phyloP scores from a whole-genome alignment of 805 yeast genomes.

The Cyberlindnera suaveolens region DNA sequence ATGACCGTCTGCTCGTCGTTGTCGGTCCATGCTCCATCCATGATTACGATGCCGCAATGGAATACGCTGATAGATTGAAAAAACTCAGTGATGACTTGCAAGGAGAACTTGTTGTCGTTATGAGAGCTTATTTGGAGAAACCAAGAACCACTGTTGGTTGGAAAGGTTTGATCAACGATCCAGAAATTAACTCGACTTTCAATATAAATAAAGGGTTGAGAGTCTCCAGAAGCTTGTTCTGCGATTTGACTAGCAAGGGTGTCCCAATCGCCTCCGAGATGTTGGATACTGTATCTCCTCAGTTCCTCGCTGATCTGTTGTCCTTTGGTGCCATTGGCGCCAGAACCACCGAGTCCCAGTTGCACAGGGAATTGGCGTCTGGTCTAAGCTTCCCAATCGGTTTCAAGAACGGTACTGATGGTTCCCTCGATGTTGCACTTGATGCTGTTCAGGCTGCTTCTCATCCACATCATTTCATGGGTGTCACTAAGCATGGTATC shows the following conservation, averaged over 20 bases:
- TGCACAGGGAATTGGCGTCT: conserved; percentile 95
- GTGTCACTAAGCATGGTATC: conserved; percentile 94
- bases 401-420: conserved; percentile 98
- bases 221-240: conserved; percentile 78
- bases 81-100: conserved; percentile 62
- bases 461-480: conserved; percentile 90
- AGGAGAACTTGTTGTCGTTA: conserved; percentile 74
- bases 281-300: conserved; percentile 98
- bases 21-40: conserved; percentile 98
- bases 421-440: conserved; percentile 84
- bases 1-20: conserved; percentile 79
- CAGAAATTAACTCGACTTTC: conserved; percentile 87
- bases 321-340: conserved; percentile 99
- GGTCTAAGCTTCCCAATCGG: conserved; percentile 99
- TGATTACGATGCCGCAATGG: conserved; percentile 84
- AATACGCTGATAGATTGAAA: conserved; percentile 70
- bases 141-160: conserved; percentile 99
- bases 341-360: conserved; percentile 96
- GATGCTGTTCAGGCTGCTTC: conserved; percentile 94
- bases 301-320: conserved; percentile 83
- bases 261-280: conserved; percentile 95
- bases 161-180: conserved; percentile 97
- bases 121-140: conserved; percentile 97
- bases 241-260: conserved; percentile 70
- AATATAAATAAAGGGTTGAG: conserved; percentile 93